These are phyloP conservation scores for Pleurotus platypus DNA, from an alignment of 768 basidiomycete genomes.

Conservation along the genomic window DNA sequence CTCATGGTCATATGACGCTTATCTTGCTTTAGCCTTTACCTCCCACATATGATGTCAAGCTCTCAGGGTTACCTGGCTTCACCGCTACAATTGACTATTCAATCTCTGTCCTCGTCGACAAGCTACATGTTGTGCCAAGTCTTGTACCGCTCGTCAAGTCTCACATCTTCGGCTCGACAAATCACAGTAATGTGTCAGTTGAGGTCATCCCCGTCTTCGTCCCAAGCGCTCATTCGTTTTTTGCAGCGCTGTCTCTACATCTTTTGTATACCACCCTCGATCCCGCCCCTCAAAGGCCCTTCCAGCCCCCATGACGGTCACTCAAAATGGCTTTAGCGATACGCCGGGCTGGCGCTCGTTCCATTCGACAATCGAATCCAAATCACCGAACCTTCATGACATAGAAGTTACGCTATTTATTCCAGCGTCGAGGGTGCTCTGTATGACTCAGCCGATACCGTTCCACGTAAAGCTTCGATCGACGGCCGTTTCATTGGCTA, in stretches of 20 bases:
- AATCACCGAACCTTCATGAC: slow-evolving; percentile 31
- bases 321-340: slow-evolving; percentile 36
- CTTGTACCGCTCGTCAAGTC: slow-evolving; percentile 39
- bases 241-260: slow-evolving; percentile 50
- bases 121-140: slow-evolving; percentile 37
- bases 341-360: slow-evolving; percentile 49
- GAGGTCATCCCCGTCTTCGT: background rate
- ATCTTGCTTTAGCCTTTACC: slow-evolving; percentile 51
- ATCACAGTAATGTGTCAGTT: slow-evolving; percentile 46
- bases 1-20: background rate
- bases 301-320: slow-evolving; percentile 39
- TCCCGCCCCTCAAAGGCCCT: slow-evolving; percentile 53
- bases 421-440: slow-evolving; percentile 58
- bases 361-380: slow-evolving; percentile 37
- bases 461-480: slow-evolving; percentile 65
- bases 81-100: slow-evolving; percentile 62
- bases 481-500: slow-evolving; percentile 49
- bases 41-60: slow-evolving; percentile 64
- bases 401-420: slow-evolving; percentile 39
- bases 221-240: background rate
- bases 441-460: slow-evolving; percentile 55
- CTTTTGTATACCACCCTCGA: slow-evolving; percentile 64
- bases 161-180: slow-evolving; percentile 41
- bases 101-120: slow-evolving; percentile 49
- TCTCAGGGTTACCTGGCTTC: slow-evolving; percentile 73